Evolutionary conservation across 2,329 filamentous ascomycete species (phyloP), one percentile per base, ranked within the genome.

Genomic region (Phoma sp.): DNA sequence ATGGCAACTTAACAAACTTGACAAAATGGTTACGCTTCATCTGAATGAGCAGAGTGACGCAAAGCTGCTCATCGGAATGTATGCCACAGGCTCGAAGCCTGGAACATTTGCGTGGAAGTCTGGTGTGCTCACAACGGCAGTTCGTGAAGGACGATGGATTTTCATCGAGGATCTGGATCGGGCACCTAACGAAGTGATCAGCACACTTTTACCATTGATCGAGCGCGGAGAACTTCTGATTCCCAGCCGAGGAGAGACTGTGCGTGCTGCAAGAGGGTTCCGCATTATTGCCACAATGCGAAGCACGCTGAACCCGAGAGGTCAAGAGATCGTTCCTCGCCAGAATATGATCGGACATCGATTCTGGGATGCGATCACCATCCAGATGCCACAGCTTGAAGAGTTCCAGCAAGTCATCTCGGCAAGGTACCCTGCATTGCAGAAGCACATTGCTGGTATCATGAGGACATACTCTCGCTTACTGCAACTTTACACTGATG

Each of bases 21-120:
- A 87, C 5, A 86, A 85, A 55, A 92, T 99, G 86, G 89, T 99
- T 47, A 98, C 93, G 3, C 81, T 99, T 27, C 93, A 99, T 75
- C 80, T 99, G 30, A 99, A 99, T 71, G 95, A 98, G 75, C 96
- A 99, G 75, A 98, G 93, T 2, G 95, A 99, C 75, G 93, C 93
- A 0, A 99, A 99, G 75, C 90, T 96, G 79, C 85, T 99, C 36
- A 86, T 99, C 59, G 95, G 95, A 3, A 86, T 98, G 71, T 98
- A 99, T 75, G 90, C 93, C 1, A 95, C 92, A 22, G 93, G 92
- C 53, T 86, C 89, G 13, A 89, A 88, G 57, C 93, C 92, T 1
- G 93, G 93, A 1, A 93, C 90, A 8, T 99, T 99, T 71, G 85
- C 86, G 45, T 99, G 95, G 95, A 86, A 90, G 55, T 86, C 95